phyloP scores from a whole-genome alignment of 2,329 filamentous ascomycete genomes.

The Pseudogymnoascus sp. region DNA sequence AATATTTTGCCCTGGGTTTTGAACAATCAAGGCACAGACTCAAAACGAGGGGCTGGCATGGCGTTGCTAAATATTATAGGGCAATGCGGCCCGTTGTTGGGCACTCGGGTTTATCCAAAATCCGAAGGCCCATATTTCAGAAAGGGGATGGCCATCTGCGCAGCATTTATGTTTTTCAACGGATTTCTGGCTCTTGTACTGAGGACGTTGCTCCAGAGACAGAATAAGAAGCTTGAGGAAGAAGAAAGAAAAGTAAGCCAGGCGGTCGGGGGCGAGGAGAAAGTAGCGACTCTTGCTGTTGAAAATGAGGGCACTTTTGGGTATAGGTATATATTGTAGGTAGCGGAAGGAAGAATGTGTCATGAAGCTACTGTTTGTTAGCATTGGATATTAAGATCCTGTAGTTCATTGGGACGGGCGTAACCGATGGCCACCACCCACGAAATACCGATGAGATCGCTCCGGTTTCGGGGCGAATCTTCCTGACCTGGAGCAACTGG shows the following conservation, averaged over 20 bases:
- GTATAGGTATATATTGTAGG: neutral
- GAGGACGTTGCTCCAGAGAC: slow-evolving; percentile 46
- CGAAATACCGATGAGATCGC: neutral
- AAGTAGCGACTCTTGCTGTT: neutral
- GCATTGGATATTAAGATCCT: neutral
- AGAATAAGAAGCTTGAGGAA: slow-evolving; percentile 53
- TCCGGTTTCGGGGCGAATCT: neutral
- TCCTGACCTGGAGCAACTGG: neutral
- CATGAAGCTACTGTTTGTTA: neutral
- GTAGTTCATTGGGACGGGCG: neutral
- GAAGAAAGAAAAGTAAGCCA: slow-evolving; percentile 20
- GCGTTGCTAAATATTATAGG: slow-evolving; percentile 62
- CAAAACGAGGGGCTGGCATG: slow-evolving; percentile 58
- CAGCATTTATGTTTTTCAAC: slow-evolving; percentile 55
- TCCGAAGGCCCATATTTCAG: slow-evolving; percentile 38
- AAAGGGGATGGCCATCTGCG: slow-evolving; percentile 53
- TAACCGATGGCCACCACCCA: neutral
- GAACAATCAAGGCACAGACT: slow-evolving; percentile 63
- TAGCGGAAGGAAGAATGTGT: neutral
- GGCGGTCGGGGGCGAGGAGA: neutral
- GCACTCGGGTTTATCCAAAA: slow-evolving; percentile 54
- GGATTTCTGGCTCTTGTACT: slow-evolving; percentile 45
- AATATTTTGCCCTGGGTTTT: slow-evolving; percentile 65
- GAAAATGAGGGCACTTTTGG: neutral
- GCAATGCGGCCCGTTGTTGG: slow-evolving; percentile 56